Evolutionary conservation across 768 basidiomycete genomes (phyloP).

Genomic region (Mycena haematopus): DNA sequence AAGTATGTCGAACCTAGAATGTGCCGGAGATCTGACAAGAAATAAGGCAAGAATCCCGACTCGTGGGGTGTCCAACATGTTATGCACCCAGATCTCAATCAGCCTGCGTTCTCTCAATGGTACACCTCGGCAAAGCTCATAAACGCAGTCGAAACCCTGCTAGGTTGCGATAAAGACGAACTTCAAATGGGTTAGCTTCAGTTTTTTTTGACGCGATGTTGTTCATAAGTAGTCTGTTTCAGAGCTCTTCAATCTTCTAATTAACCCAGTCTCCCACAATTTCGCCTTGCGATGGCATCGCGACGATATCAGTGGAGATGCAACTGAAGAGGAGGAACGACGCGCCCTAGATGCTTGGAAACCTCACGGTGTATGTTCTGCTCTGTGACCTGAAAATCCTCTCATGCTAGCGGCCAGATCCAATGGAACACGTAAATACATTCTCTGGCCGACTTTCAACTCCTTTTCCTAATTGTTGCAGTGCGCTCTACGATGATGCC

Average conservation of each 20-base stretch:
- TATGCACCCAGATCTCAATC: conserved; percentile 77
- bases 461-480: conserved; percentile 32
- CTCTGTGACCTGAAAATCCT: neutral
- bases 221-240: neutral
- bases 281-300: conserved; percentile 85
- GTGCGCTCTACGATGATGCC: conserved; percentile 70
- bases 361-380: conserved; percentile 64
- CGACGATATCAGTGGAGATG: conserved; percentile 71
- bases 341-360: conserved; percentile 59
- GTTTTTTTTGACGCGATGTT: neutral
- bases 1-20: conserved; percentile 21
- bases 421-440: conserved; percentile 81
- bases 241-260: conserved; percentile 81
- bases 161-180: conserved; percentile 62
- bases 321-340: conserved; percentile 63
- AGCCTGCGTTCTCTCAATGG: conserved; percentile 67
- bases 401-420: conserved; percentile 47
- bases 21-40: too few species aligned
- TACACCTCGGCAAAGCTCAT: conserved; percentile 65
- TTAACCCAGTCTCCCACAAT: conserved; percentile 67
- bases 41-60: conserved; percentile 51
- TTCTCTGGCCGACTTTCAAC: neutral
- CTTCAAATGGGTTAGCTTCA: conserved; percentile 72
- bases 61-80: conserved; percentile 81
- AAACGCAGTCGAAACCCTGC: conserved; percentile 48